A percentile compares a stretch with the other conserved stretches of the same genome.
phyloP scores from a whole-genome alignment of 129 eudicot species.

The Pseudognaphalium luteoalbum region DNA sequence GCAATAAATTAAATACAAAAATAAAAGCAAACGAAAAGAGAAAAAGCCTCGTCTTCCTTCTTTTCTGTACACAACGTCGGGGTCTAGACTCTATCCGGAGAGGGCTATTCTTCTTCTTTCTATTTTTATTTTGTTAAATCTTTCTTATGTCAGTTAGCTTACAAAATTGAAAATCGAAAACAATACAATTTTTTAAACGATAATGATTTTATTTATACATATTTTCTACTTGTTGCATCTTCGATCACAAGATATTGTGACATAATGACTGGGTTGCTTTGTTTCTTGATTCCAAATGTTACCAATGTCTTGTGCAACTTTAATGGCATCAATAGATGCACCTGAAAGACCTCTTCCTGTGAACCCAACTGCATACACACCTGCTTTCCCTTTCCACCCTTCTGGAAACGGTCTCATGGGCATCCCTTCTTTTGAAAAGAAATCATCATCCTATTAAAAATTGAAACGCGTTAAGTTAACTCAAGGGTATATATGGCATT shows the following conservation, averaged over 20 bases:
- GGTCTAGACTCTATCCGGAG: constrained; percentile 52
- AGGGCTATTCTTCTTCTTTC: constrained; percentile 58
- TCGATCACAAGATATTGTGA: constrained; percentile 51
- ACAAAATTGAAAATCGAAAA: constrained; percentile 15
- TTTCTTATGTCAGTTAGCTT: constrained; percentile 27
- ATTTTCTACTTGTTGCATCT: constrained; percentile 51
- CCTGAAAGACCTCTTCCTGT: constrained; percentile 83
- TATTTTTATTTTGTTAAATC: constrained; percentile 6
- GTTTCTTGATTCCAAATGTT: constrained; percentile 82
- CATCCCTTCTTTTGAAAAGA: constrained; percentile 67
- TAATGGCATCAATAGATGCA: constrained; percentile 79
- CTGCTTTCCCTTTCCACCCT: constrained; percentile 93
- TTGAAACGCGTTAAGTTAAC: constrained; percentile 11
- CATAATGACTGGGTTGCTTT: constrained; percentile 58
- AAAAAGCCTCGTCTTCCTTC: constrained; percentile 39
- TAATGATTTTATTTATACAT: constrained; percentile 21
- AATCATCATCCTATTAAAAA: constrained; percentile 60
- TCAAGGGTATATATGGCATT: constrained; percentile 32
- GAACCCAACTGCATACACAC: constrained; percentile 91
- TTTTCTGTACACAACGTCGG: constrained; percentile 60
- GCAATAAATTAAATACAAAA: constrained; percentile 20
- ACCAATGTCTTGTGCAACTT: constrained; percentile 80
- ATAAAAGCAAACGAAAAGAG: neutral
- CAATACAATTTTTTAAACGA: constrained; percentile 14
- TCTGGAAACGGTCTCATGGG: constrained; percentile 72